Percentiles rank a stretch among this genome's conserved stretches.
Conservation (phyloP, 1,139 yeast genomes). For the Yamadazyma buinensis region DNA sequence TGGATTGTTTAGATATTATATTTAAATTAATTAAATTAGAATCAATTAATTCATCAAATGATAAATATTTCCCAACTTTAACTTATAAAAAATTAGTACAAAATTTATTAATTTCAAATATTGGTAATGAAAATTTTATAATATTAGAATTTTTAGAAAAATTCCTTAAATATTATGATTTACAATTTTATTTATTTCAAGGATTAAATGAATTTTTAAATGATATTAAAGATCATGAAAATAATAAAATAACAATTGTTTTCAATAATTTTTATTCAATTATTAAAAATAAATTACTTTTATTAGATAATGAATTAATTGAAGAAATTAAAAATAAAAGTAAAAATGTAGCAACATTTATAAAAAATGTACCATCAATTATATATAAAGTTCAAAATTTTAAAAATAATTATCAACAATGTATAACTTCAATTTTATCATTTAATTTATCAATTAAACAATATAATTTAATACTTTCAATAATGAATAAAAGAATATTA, state of each 20-base stretch:
- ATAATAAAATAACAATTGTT: constrained; percentile 10
- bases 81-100: constrained; percentile 49
- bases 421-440: constrained; percentile 57
- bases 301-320: constrained; percentile 14
- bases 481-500: constrained; percentile 79
- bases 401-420: constrained; percentile 64
- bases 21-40: constrained; percentile 65
- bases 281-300: constrained; percentile 28
- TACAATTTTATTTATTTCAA: constrained; percentile 61
- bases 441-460: constrained; percentile 51
- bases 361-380: constrained; percentile 47
- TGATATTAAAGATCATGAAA: constrained; percentile 17
- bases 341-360: constrained; percentile 34
- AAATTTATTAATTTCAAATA: constrained; percentile 39
- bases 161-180: constrained; percentile 56
- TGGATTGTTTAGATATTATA: constrained; percentile 61
- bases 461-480: constrained; percentile 63
- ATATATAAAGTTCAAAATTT: constrained; percentile 56
- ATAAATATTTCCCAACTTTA: constrained; percentile 59
- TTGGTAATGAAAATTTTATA: constrained; percentile 49
- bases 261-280: constrained; percentile 40
- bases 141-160: constrained; percentile 57
- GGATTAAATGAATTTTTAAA: constrained; percentile 18
- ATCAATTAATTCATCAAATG: constrained; percentile 46
- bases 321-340: no score